Percentiles rank a stretch among this genome's conserved stretches.
Evolutionary conservation across 2,329 filamentous ascomycete species (phyloP).

Genomic region (Fusarium falciforme): DNA sequence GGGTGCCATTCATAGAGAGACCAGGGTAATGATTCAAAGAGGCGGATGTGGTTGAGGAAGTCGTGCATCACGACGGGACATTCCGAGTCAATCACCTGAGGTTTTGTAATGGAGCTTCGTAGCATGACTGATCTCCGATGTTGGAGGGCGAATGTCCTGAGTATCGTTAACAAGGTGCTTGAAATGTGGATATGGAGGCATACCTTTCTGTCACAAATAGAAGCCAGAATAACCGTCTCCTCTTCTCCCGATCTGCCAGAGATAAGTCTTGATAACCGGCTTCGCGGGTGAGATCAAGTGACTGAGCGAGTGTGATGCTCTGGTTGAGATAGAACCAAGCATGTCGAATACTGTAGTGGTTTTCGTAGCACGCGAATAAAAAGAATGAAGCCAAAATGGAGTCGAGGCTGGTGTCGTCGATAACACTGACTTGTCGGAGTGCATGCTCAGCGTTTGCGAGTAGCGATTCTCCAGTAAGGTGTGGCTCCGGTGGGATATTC

Average conservation of each 20-base stretch:
- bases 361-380: slow-evolving; percentile 46
- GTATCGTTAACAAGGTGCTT: neutral
- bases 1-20: slow-evolving; percentile 48
- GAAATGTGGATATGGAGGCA: neutral
- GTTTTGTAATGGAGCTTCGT: slow-evolving; percentile 45
- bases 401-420: slow-evolving; percentile 45
- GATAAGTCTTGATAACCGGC: slow-evolving; percentile 38
- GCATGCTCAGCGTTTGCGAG: slow-evolving; percentile 42
- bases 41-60: slow-evolving; percentile 48
- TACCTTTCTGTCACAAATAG: slow-evolving; percentile 50
- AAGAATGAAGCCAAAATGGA: slow-evolving; percentile 47
- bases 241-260: slow-evolving; percentile 41
- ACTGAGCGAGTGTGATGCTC: slow-evolving; percentile 45
- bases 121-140: slow-evolving; percentile 46
- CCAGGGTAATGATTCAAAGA: slow-evolving; percentile 46
- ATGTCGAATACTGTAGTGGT: slow-evolving; percentile 42
- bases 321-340: slow-evolving; percentile 51
- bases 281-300: slow-evolving; percentile 44
- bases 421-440: slow-evolving; percentile 43
- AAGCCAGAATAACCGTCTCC: slow-evolving; percentile 49
- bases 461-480: slow-evolving; percentile 42
- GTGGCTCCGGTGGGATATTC: slow-evolving; percentile 34
- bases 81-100: slow-evolving; percentile 46
- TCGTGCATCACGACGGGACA: slow-evolving; percentile 50
- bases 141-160: slow-evolving; percentile 47